phyloP scores from a whole-genome alignment of 176 grass and related monocot genomes.

The Dactylis glomerata region DNA sequence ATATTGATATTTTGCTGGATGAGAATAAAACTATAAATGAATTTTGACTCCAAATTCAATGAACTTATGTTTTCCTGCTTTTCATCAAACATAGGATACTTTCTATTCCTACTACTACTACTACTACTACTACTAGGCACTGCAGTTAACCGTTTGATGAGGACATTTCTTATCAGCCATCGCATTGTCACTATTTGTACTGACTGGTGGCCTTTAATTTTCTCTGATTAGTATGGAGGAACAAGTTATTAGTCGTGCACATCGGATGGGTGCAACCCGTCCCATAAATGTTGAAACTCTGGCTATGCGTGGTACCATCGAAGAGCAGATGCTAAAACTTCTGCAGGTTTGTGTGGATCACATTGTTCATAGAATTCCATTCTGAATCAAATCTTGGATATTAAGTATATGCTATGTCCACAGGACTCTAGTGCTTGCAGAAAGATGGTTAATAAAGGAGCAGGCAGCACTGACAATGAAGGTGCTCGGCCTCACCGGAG shows the following conservation, averaged over 20 bases:
- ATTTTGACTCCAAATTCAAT: background rate
- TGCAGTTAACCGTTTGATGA: background rate
- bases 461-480: conserved; percentile 53
- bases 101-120: background rate
- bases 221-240: conserved; percentile 76
- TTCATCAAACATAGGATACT: background rate
- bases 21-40: background rate
- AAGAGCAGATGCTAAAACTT: conserved; percentile 94
- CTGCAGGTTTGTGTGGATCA: conserved; percentile 49
- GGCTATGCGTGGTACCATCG: conserved; percentile 89
- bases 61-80: background rate
- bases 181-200: background rate
- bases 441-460: conserved; percentile 61
- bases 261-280: conserved; percentile 91
- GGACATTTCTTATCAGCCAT: background rate
- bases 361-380: background rate
- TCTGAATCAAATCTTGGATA: background rate
- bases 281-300: conserved; percentile 88
- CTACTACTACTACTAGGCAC: background rate
- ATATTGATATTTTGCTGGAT: conserved; percentile 5
- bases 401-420: background rate
- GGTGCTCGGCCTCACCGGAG: conserved; percentile 57
- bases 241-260: conserved; percentile 92
- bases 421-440: conserved; percentile 74
- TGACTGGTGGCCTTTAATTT: background rate